Percentiles rank a stretch among this genome's conserved stretches.
These are phyloP conservation scores for Pichiaceae sp. DNA, from an alignment of 1,139 yeast species.

Conservation along the genomic window DNA sequence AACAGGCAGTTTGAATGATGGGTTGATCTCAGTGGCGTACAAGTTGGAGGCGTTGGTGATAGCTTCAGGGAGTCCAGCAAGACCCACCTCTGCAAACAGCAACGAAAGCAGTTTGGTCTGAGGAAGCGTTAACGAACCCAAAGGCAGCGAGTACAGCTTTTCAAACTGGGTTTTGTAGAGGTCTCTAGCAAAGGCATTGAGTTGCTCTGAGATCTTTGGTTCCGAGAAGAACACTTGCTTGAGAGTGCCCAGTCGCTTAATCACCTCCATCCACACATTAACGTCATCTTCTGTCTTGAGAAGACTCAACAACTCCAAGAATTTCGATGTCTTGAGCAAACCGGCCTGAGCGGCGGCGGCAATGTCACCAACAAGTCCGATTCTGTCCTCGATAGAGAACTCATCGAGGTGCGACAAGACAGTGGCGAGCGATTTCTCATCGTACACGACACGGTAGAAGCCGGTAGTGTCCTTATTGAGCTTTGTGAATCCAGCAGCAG, in stretches of 20 bases:
- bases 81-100: conserved; percentile 45
- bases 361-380: conserved; percentile 61
- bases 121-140: conserved; percentile 32
- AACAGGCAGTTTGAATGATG: conserved; percentile 48
- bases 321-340: conserved; percentile 38
- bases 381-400: conserved; percentile 50
- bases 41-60: conserved; percentile 35
- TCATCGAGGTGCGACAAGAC: conserved; percentile 34
- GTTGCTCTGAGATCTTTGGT: conserved; percentile 27
- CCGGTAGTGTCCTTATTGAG: conserved; percentile 58
- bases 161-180: conserved; percentile 35
- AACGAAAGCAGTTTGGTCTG: conserved; percentile 43
- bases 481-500: conserved; percentile 35
- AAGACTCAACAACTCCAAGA: conserved; percentile 35
- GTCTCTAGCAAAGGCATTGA: conserved; percentile 33
- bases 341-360: conserved; percentile 58
- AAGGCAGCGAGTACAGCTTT: conserved; percentile 29
- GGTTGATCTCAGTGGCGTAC: conserved; percentile 37
- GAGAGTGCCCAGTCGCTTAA: conserved; percentile 35
- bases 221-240: conserved; percentile 41
- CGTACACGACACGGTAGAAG: conserved; percentile 60
- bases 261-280: conserved; percentile 61
- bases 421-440: conserved; percentile 36
- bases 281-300: conserved; percentile 40
- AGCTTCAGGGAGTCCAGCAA: conserved; percentile 39